Evolutionary conservation across 331 rosid species (phyloP), one percentile per base, ranked within the genome.

Genomic region (Saraca asoca): DNA sequence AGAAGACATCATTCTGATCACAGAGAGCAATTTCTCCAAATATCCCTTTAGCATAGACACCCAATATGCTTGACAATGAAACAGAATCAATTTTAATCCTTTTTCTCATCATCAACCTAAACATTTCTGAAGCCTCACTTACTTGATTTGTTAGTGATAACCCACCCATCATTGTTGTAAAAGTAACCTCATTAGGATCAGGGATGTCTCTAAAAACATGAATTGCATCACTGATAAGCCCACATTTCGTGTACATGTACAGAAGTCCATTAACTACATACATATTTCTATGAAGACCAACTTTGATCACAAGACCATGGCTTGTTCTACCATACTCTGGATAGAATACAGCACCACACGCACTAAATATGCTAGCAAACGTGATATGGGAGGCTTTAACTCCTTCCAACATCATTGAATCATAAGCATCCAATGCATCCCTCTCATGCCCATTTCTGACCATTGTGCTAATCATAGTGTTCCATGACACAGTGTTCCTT

Each of bases 121-220:
- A 85, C 85, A 81, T 66, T 24, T 79, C 79, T 13, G 58, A 76
- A 59, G 91, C 90, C 75, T 87, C 90, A 58, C 18, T 33, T 5
- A 73, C 82, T 53, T 78, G 80, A 63, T 77, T 70, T 0, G 79
- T 81, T 57, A 60, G 80, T 5, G 80, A 76, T 46, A 90, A 80
- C 1, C 88, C 95, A 51, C 81, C 68, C 85, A 90, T 85, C 85
- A 90, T 72, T 24, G 90, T 80, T 0, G 96, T 90, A 76, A 90
- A 87, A 53, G 95, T 79, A 75, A 90, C 91, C 79, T 85, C 91
- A 70, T 87, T 90, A 35, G 86, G 95, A 39, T 90, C 87, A 52
- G 35, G 35, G 75, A 90, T 76, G 66, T 58, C 86, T 66, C 43
- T 49, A 41, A 87, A 90, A 78, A 83, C 81, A 66, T 37, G 74